A percentile compares a stretch with the other conserved stretches of the same genome.
phyloP scores from a whole-genome alignment of 495 filamentous ascomycete genomes.

The Poronia punctata region DNA sequence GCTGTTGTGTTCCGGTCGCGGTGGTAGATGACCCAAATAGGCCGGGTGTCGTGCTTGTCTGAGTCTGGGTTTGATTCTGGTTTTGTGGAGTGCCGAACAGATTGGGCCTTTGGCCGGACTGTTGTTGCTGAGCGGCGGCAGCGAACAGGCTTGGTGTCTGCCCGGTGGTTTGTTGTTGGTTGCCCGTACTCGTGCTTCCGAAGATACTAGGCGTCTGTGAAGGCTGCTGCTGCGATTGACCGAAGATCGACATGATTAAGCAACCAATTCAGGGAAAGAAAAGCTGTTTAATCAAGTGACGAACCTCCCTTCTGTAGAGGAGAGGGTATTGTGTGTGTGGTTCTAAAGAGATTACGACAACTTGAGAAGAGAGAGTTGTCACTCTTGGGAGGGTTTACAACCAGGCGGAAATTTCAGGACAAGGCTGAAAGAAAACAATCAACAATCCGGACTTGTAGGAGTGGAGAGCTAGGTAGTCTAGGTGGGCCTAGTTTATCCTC shows the following conservation, averaged over 20 bases:
- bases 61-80: background rate
- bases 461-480: too few relatives aligned
- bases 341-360: background rate
- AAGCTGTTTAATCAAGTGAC: background rate
- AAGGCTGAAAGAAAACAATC: conserved; percentile 30
- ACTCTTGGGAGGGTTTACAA: too few relatives aligned
- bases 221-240: conserved; percentile 11
- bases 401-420: conserved; percentile 19
- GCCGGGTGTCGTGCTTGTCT: background rate
- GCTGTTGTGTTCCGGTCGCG: conserved; percentile 9
- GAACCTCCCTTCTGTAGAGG: background rate
- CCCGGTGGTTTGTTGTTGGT: conserved; percentile 1
- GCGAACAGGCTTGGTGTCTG: conserved; percentile 1
- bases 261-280: background rate
- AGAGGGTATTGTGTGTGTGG: background rate
- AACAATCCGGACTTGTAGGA: too few relatives aligned
- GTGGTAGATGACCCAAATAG: background rate
- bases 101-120: background rate
- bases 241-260: conserved; percentile 20
- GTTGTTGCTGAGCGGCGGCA: conserved; percentile 3
- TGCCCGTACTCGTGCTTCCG: background rate
- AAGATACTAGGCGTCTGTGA: conserved; percentile 7
- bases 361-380: conserved; percentile 1
- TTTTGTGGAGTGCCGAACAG: background rate
- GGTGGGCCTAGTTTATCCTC: too few relatives aligned